Base-by-base conservation (phyloP, 331 rosid species). In the Malus hybrid region DNA sequence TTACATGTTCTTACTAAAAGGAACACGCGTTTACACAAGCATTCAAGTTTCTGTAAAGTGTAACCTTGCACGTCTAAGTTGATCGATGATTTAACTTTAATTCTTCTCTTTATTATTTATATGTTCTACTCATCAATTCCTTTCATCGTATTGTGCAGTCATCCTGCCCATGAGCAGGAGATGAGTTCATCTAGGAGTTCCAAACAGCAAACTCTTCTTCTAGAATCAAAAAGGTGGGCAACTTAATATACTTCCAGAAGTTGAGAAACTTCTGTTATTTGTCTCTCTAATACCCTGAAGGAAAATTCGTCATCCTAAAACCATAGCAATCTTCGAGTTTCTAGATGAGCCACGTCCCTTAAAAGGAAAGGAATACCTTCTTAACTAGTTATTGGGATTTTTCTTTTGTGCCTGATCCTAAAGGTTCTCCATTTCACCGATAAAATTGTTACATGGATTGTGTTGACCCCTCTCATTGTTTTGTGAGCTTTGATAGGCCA, bases 201-300 rank as follows among this genome's bases (percentile, higher is more conserved):
- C 15, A 55, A 76, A 62, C 60, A 76, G 65, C 78, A 55, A 32
- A 10, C 65, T 42, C 78, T 71, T 65, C 50, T 81, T 71, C 56
- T 71, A 1, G 81, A 76, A 71, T 54, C 78, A 46, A 67, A 71
- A 48, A 54, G 80, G 84, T 81, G 67, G 28, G 77, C 22, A 16
- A 22, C 24, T 50, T 14, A 20, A 20, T 70, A 29, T 42, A 44
- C 32, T 27, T 68, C 8, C 52, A 28, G 24, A n/a, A 18, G 14
- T 56, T 56, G 50, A 66, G 5, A 65, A 8, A 50, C 56, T 50
- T 50, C 8, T 50, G 56, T 50, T 50, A 50, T 50, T 50, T 50
- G 3, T 6, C 6, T 50, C n/a, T 50, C 0, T 50, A 50, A 15
- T 50, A 15, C n/a, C 54, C 56, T 50, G 56, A 50, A 50, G 8